These are phyloP conservation scores for Aquilaria sinensis DNA, from an alignment of 345 rosid species.

Conservation along the genomic window DNA sequence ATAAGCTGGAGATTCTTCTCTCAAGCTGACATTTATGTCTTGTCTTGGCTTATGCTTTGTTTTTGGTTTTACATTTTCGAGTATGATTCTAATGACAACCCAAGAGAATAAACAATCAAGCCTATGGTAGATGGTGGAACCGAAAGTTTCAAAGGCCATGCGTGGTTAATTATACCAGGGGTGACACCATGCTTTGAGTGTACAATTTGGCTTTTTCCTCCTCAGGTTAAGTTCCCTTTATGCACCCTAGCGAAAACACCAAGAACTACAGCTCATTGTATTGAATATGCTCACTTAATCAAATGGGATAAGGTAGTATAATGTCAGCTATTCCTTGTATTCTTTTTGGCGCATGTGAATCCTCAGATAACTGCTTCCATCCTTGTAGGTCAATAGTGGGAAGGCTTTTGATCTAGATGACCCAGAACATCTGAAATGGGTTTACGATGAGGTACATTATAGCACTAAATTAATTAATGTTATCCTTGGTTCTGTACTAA, in stretches of 20 bases:
- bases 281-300: constrained; percentile 94
- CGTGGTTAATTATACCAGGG: constrained; percentile 89
- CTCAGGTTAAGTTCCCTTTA: too few species aligned
- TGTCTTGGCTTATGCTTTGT: too few species aligned
- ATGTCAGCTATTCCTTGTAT: too few species aligned
- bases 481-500: constrained; percentile 12
- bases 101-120: too few species aligned
- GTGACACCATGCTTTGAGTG: constrained; percentile 92
- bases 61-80: too few species aligned
- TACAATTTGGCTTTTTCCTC: constrained; percentile 94
- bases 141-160: constrained; percentile 99
- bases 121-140: too few species aligned
- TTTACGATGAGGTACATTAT: constrained; percentile 62
- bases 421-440: constrained; percentile 94
- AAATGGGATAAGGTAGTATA: too few species aligned
- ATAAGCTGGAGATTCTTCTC: too few species aligned
- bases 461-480: too few species aligned
- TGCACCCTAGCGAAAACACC: constrained; percentile 98
- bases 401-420: constrained; percentile 87
- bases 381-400: constrained; percentile 61
- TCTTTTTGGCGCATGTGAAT: too few species aligned
- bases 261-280: constrained; percentile 95
- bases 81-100: too few species aligned
- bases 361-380: constrained; percentile 4
- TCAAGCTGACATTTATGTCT: too few species aligned